Percentiles rank a stretch among this genome's conserved stretches.
Evolutionary conservation across 345 rosid species (phyloP).

Genomic region (Arabidopsis arenosa): DNA sequence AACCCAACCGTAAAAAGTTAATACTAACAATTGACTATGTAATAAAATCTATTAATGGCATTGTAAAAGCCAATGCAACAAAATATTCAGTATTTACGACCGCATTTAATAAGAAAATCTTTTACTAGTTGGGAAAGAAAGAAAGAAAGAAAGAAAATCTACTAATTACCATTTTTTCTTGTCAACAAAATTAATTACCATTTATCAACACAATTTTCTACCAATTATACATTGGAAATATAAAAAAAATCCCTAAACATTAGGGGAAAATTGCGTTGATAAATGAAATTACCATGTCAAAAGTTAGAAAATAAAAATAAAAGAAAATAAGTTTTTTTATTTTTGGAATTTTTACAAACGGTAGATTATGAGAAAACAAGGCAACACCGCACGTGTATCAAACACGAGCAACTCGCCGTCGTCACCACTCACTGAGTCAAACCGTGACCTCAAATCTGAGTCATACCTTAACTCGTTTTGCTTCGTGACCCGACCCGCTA

Average conservation of each 20-base stretch:
- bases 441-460: conserved; percentile 57
- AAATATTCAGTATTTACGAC: conserved; percentile 24
- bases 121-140: neutral
- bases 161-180: conserved; percentile 3
- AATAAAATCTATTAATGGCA: conserved; percentile 42
- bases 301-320: conserved; percentile 24
- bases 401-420: conserved; percentile 86
- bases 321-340: neutral
- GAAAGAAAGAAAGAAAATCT: neutral
- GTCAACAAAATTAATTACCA: conserved; percentile 50
- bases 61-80: conserved; percentile 25
- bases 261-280: conserved; percentile 49
- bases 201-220: conserved; percentile 60
- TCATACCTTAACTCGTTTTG: conserved; percentile 52
- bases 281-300: conserved; percentile 46
- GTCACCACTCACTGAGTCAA: conserved; percentile 86
- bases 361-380: conserved; percentile 94
- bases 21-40: conserved; percentile 30
- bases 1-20: conserved; percentile 13
- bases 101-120: conserved; percentile 33
- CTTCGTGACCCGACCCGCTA: conserved; percentile 84
- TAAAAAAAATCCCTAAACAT: neutral
- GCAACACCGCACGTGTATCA: conserved; percentile 87
- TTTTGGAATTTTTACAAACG: conserved; percentile 60
- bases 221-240: conserved; percentile 26